These are phyloP conservation scores for Colletotrichum sp. DNA, from an alignment of 2,329 filamentous ascomycete species.

Conservation along the genomic window DNA sequence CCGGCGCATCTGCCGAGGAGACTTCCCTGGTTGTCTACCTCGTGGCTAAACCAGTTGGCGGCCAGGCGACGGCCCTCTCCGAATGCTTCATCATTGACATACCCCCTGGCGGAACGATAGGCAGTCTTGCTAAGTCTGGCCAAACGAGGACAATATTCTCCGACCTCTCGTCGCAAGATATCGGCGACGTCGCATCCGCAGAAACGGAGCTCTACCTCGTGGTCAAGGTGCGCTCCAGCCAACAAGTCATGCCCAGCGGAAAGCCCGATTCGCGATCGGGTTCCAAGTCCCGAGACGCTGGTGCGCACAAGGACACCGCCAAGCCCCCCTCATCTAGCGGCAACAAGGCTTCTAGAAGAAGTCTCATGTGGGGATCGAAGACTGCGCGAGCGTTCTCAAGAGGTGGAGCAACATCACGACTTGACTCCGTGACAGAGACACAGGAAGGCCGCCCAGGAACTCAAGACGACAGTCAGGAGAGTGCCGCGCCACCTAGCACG, in stretches of 20 bases:
- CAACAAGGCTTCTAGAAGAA: conserved; percentile 55
- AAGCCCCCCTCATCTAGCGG: conserved; percentile 48
- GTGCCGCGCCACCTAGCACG: conserved; percentile 55
- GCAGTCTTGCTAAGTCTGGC: conserved; percentile 66
- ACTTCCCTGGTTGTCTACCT: conserved; percentile 81
- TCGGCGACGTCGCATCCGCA: conserved; percentile 64
- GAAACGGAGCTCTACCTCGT: conserved; percentile 83
- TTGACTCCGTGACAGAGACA: conserved; percentile 62
- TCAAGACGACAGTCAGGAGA: conserved; percentile 48
- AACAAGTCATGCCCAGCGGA: conserved; percentile 47
- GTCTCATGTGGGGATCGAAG: conserved; percentile 67
- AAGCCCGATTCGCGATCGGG: conserved; percentile 60
- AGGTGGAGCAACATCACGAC: conserved; percentile 50
- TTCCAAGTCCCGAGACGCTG: conserved; percentile 46
- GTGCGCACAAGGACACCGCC: conserved; percentile 35
- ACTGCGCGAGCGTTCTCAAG: conserved; percentile 59
- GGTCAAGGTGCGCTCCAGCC: conserved; percentile 73
- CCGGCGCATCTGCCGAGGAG: conserved; percentile 76
- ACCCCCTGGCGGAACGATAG: conserved; percentile 74
- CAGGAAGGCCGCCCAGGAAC: conserved; percentile 37
- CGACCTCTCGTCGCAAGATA: conserved; percentile 80
- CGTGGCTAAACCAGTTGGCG: conserved; percentile 71
- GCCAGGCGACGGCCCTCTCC: conserved; percentile 71
- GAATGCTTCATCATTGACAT: conserved; percentile 85
- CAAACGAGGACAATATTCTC: conserved; percentile 87